These are phyloP conservation scores for Cronartium ribicola DNA, from an alignment of 1,284 basidiomycete genomes.

Conservation along the genomic window DNA sequence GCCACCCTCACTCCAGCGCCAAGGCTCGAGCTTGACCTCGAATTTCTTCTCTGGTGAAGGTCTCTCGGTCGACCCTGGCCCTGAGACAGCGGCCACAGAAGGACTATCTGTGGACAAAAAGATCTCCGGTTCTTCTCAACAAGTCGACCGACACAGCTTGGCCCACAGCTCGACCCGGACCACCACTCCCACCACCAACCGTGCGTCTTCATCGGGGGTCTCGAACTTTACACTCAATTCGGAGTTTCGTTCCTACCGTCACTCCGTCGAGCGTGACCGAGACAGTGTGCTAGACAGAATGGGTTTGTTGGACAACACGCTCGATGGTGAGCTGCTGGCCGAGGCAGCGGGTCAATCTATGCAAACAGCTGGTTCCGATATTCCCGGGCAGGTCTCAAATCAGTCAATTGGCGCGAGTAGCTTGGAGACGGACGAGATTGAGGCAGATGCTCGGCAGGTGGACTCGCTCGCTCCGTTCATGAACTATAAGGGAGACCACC, in stretches of 20 bases:
- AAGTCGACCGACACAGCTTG: background rate
- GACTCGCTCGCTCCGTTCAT: background rate
- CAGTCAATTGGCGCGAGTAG: background rate
- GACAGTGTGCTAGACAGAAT: constrained; percentile 13
- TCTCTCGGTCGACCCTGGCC: no score
- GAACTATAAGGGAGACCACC: background rate
- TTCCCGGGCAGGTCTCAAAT: background rate
- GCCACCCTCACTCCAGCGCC: background rate
- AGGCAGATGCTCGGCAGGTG: background rate
- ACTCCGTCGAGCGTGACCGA: constrained; percentile 11
- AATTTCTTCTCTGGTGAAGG: background rate
- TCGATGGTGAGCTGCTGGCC: constrained; percentile 11
- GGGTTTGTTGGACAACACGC: constrained; percentile 10
- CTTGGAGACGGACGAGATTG: background rate
- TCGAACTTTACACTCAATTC: constrained; percentile 19
- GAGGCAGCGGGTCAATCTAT: no score
- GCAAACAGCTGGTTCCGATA: background rate
- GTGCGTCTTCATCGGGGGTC: constrained; percentile 2
- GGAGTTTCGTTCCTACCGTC: constrained; percentile 17
- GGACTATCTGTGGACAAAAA: background rate
- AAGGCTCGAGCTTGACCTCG: background rate
- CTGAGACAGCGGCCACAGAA: background rate
- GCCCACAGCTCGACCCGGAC: background rate
- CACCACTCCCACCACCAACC: background rate
- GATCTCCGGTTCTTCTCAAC: background rate